Base-by-base conservation (phyloP, 257 asterid species). In the Solanum piurae region DNA sequence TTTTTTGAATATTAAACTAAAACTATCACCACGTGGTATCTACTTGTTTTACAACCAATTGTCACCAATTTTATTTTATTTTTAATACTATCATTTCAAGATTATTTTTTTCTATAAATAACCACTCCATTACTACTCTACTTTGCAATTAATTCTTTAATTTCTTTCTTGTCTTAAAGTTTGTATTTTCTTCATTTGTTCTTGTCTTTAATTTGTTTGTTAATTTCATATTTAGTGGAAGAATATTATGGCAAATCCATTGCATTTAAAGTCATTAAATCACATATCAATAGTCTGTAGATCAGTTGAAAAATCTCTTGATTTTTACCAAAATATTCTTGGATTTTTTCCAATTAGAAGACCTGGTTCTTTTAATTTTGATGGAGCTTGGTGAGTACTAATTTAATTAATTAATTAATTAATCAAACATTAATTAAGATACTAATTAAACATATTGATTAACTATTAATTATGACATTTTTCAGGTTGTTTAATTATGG, bases 301-400 rank as follows among this genome's bases (percentile, higher is more conserved):
- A 88, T 88, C 92, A 16, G 84, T 90, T 68, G 89, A 90, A 75
- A 84, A 83, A 75, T 90, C 92, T 9, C 84, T 90, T 82, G 90
- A 79, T 46, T 89, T 89, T 72, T 89, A 89, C 85, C 87, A 88
- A 44, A 86, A 87, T 2, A 73, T 89, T 85, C 90, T 89, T 87
- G 91, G 91, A 8, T 89, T 89, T 79, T 49, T 89, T 86, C 89
- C 89, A 5, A 73, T 89, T 74, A 89, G 88, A 38, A 87, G 91
- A 49, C 91, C 91, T 38, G 85, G 90, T 52, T 89, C 91, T 18
- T 89, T 89, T 73, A 33, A 87, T 20, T 89, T 89, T 71, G 90
- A 88, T 85, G 91, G 91, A 69, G 91, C 91, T 76, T 89, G 90
- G 91, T 89, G 36, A 16, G 62, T 83, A 4, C 12, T 84, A 33